Evolutionary conservation across 257 asterid genomes (phyloP).

Genomic region (Cruciata laevipes): DNA sequence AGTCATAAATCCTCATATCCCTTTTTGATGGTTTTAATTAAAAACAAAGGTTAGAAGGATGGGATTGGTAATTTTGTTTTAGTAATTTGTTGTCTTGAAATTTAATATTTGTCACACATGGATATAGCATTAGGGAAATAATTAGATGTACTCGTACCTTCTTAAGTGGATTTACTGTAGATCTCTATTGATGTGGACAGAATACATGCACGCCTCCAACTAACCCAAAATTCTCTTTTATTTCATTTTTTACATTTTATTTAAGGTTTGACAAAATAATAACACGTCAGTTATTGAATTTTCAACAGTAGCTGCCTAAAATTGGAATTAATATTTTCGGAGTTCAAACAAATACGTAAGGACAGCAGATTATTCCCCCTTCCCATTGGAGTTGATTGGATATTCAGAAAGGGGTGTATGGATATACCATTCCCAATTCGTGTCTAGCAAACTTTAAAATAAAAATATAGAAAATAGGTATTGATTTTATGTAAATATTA

Average conservation of each 20-base stretch:
- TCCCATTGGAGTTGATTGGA: not conserved
- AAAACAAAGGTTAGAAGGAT: no score
- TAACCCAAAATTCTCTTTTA: not conserved
- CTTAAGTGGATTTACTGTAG: not conserved
- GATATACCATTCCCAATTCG: no score
- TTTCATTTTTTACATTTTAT: not conserved
- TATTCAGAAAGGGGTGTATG: not conserved
- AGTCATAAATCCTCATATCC: no score
- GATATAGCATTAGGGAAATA: not conserved
- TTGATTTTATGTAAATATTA: no score
- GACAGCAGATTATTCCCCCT: not conserved
- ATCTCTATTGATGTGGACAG: conserved; percentile 5
- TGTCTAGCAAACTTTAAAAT: no score
- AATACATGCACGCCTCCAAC: conserved; percentile 2
- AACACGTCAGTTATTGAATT: not conserved
- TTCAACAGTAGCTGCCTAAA: not conserved
- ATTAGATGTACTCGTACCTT: not conserved
- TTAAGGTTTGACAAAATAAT: not conserved
- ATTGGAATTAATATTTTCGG: not conserved
- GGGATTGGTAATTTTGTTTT: no score
- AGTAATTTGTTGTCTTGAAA: not conserved
- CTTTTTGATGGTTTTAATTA: no score
- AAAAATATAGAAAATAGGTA: no score
- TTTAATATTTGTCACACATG: not conserved
- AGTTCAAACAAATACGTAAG: not conserved